Percentiles rank a stretch among this genome's conserved stretches.
Conservation (phyloP, 164 flowering plant genomes). For the Liriodendron chinense region DNA sequence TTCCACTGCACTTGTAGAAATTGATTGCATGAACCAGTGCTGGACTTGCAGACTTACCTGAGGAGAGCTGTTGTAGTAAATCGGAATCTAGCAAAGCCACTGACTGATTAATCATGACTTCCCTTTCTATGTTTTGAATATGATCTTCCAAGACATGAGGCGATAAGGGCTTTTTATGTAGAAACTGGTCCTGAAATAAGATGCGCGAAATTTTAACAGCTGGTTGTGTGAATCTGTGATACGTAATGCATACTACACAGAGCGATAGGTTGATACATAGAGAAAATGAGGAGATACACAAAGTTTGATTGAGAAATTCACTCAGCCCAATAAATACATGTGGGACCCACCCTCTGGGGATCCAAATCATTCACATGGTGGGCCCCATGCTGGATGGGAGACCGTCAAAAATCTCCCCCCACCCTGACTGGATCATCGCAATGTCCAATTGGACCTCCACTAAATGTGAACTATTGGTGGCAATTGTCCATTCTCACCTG, state of each 20-base stretch:
- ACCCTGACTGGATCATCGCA: no score
- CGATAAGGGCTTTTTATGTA: conserved; percentile 6
- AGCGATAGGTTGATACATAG: no score
- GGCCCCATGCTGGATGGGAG: no score
- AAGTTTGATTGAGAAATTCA: not conserved
- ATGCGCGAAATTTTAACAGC: not conserved
- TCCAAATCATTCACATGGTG: no score
- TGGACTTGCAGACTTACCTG: conserved; percentile 2
- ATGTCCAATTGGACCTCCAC: no score
- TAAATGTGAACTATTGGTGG: no score
- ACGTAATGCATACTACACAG: not conserved
- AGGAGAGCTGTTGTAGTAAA: not conserved
- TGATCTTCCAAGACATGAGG: conserved; percentile 11
- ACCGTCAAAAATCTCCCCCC: no score
- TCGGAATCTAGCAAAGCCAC: not conserved
- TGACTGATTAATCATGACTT: not conserved
- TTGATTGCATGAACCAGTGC: not conserved
- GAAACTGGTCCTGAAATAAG: conserved; percentile 14
- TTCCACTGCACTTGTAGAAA: not conserved
- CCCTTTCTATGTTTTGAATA: conserved; percentile 11
- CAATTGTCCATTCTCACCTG: no score
- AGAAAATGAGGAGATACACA: not conserved
- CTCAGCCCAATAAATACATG: not conserved
- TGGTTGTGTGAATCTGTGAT: not conserved
- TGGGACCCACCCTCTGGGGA: not conserved